Base-by-base conservation (phyloP, 768 basidiomycete species). In the Leucosporidium yakuticum region DNA sequence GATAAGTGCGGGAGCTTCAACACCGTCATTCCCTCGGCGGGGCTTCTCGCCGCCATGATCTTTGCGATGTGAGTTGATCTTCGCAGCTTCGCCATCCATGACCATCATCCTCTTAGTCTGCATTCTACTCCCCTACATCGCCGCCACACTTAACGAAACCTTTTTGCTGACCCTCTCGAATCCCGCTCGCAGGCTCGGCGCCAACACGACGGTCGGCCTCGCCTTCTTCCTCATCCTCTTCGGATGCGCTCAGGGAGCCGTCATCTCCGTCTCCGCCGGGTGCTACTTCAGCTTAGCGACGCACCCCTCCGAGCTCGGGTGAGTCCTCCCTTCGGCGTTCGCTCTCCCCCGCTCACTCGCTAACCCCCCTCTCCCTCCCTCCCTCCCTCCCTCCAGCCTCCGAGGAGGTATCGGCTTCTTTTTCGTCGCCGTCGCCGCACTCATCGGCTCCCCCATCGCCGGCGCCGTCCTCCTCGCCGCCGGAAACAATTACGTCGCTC, bases 401-500 rank as follows among this genome's bases (percentile, higher is more conserved):
- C 68, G 71, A 47, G 23, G 27, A n/a, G 71, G 71, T 9, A 17
- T 73, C 61, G 71, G 68, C 27, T 69, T 69, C 63, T 34, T 67
- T 64, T 63, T 66, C 50, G 64, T 73, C 63, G 71, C 51, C 5
- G 56, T 73, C 54, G 62, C 68, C 4, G 48, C 60, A 23, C 51
- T 73, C 15, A 65, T 73, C 48, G 66, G 71, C 12, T 69, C 66
- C 1, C 71, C 71, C 27, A 64, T 69, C 57, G 71, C 71, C 19
- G 71, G 71, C 14, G 71, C 66, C 4, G 60, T 73, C 56, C 71
- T 73, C 57, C 36, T 31, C 8, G 56, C 60, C n/a, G 69, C 71
- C 7, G 63, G 44, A 49, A 60, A 59, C 19, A 23, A 8, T 20
- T 72, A 72, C 51, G 54, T 47, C 31, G 71, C 68, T 1, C 64